Evolutionary conservation across 208 protist genomes (phyloP).

Genomic region (Trypanosoma vivax): DNA sequence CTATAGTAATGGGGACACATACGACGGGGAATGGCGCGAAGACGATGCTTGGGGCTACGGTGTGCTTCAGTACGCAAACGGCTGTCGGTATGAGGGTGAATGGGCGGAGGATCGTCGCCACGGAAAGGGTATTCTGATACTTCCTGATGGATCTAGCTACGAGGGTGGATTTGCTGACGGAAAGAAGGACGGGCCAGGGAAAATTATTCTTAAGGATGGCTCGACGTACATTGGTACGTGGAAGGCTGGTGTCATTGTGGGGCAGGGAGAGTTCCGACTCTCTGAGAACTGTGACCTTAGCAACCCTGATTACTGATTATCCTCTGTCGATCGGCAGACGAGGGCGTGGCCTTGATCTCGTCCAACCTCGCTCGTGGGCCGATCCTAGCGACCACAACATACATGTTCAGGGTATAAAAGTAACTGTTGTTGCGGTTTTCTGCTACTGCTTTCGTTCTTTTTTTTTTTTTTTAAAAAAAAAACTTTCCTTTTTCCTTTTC

Average conservation of each 20-base stretch:
- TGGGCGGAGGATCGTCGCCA: slow-evolving; percentile 83
- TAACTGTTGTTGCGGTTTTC: too few relatives aligned
- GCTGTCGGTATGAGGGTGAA: slow-evolving; percentile 85
- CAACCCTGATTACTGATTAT: slow-evolving; percentile 84
- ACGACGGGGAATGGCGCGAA: slow-evolving; percentile 86
- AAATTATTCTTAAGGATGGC: slow-evolving; percentile 89
- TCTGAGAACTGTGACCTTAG: slow-evolving; percentile 85
- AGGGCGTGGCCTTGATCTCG: too few relatives aligned
- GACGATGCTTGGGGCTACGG: slow-evolving; percentile 79
- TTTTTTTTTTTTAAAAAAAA: too few relatives aligned
- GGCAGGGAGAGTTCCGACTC: slow-evolving; percentile 84
- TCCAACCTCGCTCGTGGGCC: too few relatives aligned
- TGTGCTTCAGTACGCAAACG: slow-evolving; percentile 87
- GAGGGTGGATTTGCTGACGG: slow-evolving; percentile 78
- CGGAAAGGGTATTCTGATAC: slow-evolving; percentile 71
- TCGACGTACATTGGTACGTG: slow-evolving; percentile 81
- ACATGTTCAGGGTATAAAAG: too few relatives aligned
- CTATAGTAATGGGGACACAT: slow-evolving; percentile 90
- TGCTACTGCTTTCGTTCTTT: too few relatives aligned
- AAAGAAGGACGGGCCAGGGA: slow-evolving; percentile 85
- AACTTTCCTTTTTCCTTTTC: too few relatives aligned
- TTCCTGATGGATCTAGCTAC: slow-evolving; percentile 84
- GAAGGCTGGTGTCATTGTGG: slow-evolving; percentile 84
- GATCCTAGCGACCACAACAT: too few relatives aligned
- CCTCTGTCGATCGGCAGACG: not conserved